phyloP scores from a whole-genome alignment of 176 grass and related monocot species.

The Aegilops tauschii region DNA sequence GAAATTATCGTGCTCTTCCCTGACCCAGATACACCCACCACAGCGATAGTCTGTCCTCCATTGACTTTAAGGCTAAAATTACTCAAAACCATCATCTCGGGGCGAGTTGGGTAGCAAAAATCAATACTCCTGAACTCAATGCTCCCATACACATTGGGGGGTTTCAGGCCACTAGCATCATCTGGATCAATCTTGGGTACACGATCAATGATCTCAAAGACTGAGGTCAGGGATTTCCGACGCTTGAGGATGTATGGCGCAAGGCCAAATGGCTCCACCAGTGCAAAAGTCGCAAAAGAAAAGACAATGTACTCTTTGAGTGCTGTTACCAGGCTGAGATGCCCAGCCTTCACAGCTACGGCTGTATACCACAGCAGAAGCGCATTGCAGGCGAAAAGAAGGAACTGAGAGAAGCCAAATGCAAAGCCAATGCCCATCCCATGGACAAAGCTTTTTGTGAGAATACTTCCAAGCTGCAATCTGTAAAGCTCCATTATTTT shows the following conservation, averaged over 20 bases:
- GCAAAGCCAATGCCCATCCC: slow-evolving; percentile 88
- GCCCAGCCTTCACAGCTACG: slow-evolving; percentile 52
- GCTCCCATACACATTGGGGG: slow-evolving; percentile 94
- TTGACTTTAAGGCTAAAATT: slow-evolving; percentile 94
- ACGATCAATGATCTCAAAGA: slow-evolving; percentile 91
- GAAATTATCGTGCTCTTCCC: slow-evolving; percentile 95
- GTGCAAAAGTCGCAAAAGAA: slow-evolving; percentile 83
- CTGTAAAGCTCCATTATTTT: slow-evolving; percentile 99
- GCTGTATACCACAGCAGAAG: slow-evolving; percentile 94
- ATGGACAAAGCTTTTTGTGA: slow-evolving; percentile 82
- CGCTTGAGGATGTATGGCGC: slow-evolving; percentile 95
- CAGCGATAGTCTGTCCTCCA: slow-evolving; percentile 91
- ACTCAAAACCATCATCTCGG: slow-evolving; percentile 79
- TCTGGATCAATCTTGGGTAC: slow-evolving; percentile 92
- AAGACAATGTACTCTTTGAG: slow-evolving; percentile 99
- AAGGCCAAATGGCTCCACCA: slow-evolving; percentile 97
- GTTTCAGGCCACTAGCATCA: slow-evolving; percentile 85
- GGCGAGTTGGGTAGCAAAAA: slow-evolving; percentile 83
- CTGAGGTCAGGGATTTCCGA: slow-evolving; percentile 71
- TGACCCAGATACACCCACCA: slow-evolving; percentile 91
- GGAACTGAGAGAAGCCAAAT: slow-evolving; percentile 96
- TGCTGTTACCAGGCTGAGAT: slow-evolving; percentile 67
- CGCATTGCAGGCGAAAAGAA: slow-evolving; percentile 94
- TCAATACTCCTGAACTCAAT: slow-evolving; percentile 90
- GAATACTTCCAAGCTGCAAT: slow-evolving; percentile 81